Evolutionary conservation across 179 eudicot species (phyloP), one percentile per base, ranked within the genome.

Genomic region (Carnegiea gigantea): DNA sequence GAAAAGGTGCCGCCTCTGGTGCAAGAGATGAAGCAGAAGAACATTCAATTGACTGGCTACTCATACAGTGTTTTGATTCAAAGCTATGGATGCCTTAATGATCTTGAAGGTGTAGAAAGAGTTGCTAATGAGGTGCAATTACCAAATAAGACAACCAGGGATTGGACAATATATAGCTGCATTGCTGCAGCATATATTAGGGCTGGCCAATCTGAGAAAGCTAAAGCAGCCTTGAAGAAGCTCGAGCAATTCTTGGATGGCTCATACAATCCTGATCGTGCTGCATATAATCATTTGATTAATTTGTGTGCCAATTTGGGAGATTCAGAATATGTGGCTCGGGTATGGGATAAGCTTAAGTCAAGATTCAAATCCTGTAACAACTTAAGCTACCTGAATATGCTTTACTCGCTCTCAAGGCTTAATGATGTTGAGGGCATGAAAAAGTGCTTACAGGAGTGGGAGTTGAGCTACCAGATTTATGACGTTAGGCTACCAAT

Each of bases 21-120:
- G 18, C 75, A 89, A 78, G 92, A 90, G 88, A 92, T 95, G 97
- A 92, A 88, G 83, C 77, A 79, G 60, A 87, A 88, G 83, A 88
- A 88, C 65, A 82, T 93, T 26, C 81, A 78, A 8, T 76, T 80
- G 2, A 78, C 49, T 48, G 73, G 76, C 43, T 65, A 78, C 80
- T 73, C 94, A 12, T 92, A 86, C 77, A 78, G 83, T 68, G 60
- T 87, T 53, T 81, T 88, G 89, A 80, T 93, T 70, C 89, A 86
- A 38, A 88, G 92, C 84, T 87, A 60, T 80, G 84, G 87, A 9
- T 53, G 53, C 36, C 59, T 87, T 43, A 73, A 80, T 62, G 89
- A 92, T 81, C 82, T 89, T 28, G 92, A 87, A 73, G 89, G 89
- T 23, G 83, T 87, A 11, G 97, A 93, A 79, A 88, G 86, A 71